Conservation (phyloP, 495 filamentous ascomycete species). For the Neurospora cerealis region DNA sequence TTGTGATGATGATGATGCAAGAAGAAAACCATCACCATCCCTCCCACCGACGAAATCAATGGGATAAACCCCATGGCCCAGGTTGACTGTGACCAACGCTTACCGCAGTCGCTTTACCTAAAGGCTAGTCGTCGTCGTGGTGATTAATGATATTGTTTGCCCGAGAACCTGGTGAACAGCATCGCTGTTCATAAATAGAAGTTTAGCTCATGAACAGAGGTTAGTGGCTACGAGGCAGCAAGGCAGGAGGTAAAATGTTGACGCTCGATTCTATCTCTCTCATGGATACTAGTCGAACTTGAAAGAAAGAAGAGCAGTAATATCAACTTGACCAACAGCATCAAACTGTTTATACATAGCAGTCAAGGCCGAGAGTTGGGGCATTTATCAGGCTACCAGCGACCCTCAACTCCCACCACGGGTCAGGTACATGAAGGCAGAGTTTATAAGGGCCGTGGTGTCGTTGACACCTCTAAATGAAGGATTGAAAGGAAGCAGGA, state of each 20-base stretch:
- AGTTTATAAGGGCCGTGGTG: not conserved
- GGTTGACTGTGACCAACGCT: not conserved
- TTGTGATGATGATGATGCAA: not conserved
- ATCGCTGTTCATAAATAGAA: not conserved
- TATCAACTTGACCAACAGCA: not conserved
- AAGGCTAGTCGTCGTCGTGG: not conserved
- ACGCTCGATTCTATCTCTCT: not conserved
- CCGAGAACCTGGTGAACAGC: not conserved
- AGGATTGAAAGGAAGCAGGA: not conserved
- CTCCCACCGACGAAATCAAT: not conserved
- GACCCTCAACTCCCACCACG: not conserved
- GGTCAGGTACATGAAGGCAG: not conserved
- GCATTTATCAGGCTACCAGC: not conserved
- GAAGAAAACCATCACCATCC: not conserved
- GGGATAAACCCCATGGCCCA: not conserved
- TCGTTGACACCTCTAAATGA: not conserved
- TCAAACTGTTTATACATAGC: not conserved
- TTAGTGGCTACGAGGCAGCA: not conserved
- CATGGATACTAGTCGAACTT: not conserved
- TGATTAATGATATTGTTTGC: not conserved
- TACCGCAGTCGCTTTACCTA: not conserved
- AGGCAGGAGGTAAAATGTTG: not conserved
- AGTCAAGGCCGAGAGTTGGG: not conserved
- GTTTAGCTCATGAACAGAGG: not conserved
- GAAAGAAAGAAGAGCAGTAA: not conserved